Percentiles rank a stretch among this genome's conserved stretches.
Evolutionary conservation across 441 rosid species (phyloP).

Genomic region (Euphorbia celastroides): DNA sequence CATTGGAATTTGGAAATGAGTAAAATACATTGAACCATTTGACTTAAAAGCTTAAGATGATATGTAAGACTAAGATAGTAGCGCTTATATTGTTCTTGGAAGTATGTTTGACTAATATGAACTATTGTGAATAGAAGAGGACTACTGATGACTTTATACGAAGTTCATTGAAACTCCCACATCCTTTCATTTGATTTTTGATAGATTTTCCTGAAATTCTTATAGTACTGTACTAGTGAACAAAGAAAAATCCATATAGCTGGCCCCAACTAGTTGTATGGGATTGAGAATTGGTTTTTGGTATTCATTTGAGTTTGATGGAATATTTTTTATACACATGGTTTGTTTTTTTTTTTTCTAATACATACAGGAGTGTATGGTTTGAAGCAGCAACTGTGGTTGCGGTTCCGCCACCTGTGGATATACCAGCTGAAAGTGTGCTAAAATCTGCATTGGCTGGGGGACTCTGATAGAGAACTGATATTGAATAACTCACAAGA

Average conservation of each 20-base stretch:
- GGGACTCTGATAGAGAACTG: no score
- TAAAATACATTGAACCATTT: no score
- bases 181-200: neutral
- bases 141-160: neutral
- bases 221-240: neutral
- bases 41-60: no score
- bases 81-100: no score
- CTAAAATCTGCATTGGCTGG: constrained; percentile 95
- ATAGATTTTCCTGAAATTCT: neutral
- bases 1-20: no score
- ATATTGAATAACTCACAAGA: no score
- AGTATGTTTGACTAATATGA: no score
- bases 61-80: no score
- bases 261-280: neutral
- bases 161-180: neutral
- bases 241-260: neutral
- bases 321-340: no score
- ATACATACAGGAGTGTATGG: constrained; percentile 70
- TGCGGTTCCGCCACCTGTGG: constrained; percentile 92
- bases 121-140: neutral
- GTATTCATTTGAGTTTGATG: no score
- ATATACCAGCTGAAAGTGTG: constrained; percentile 82
- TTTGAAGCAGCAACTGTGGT: constrained; percentile 97
- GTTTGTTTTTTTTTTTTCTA: no score
- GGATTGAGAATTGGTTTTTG: neutral